phyloP scores from a whole-genome alignment of 2,329 filamentous ascomycete genomes.

The Cercospora sp. region DNA sequence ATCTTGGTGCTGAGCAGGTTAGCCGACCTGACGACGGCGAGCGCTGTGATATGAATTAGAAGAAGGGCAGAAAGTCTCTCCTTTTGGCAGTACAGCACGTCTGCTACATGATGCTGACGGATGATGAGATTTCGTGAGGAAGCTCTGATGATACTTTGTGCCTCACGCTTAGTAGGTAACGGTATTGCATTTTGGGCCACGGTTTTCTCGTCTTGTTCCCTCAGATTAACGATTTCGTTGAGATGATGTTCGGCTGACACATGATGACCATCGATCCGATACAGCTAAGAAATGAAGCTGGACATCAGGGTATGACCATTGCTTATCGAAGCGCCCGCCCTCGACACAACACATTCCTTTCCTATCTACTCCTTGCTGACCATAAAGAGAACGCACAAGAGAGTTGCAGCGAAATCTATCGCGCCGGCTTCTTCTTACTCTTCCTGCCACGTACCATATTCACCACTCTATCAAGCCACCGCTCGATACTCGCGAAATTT shows the following conservation, averaged over 20 bases:
- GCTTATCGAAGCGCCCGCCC: background rate
- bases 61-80: background rate
- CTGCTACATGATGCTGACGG: constrained; percentile 6
- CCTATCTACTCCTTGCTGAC: background rate
- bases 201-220: background rate
- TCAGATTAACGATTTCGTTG: background rate
- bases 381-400: background rate
- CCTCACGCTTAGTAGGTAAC: background rate
- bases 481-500: background rate
- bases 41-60: background rate
- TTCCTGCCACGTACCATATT: background rate
- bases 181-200: background rate
- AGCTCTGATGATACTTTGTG: constrained; percentile 2
- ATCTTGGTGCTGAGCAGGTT: background rate
- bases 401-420: background rate
- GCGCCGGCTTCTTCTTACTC: background rate
- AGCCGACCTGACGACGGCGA: background rate
- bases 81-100: constrained; percentile 8
- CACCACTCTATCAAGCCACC: background rate
- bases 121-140: background rate
- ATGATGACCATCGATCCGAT: background rate
- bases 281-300: background rate
- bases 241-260: background rate
- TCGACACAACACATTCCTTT: background rate
- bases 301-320: background rate